Conservation (phyloP, 2,329 filamentous ascomycete species). For the Rachicladosporium sp. region DNA sequence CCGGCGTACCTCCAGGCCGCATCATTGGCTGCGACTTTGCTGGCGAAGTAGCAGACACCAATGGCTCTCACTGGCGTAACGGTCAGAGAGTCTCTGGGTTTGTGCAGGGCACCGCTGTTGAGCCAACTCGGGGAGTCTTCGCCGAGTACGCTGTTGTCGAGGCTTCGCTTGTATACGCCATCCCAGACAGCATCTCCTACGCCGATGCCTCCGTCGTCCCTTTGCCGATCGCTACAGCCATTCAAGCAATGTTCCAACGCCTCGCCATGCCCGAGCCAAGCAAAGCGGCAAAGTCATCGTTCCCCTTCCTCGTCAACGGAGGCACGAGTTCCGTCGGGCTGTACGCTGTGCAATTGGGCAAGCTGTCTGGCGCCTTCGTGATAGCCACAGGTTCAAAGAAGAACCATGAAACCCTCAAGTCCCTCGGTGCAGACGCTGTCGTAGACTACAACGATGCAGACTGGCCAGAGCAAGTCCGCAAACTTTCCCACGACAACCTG, state of each 20-base stretch:
- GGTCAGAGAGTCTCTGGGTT: conserved; percentile 5
- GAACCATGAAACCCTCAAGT: conserved; percentile 16
- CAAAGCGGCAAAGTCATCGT: conserved; percentile 22
- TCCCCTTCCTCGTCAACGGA: conserved; percentile 24
- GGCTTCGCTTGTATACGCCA: conserved; percentile 20
- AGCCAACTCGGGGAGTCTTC: conserved; percentile 11
- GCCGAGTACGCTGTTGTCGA: conserved; percentile 18
- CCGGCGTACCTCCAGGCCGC: conserved; percentile 3
- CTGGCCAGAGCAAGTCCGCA: conserved; percentile 4
- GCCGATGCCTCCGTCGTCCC: conserved; percentile 27
- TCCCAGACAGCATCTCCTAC: conserved; percentile 25
- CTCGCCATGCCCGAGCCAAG: conserved; percentile 37
- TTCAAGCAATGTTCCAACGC: conserved; percentile 27
- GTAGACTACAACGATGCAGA: conserved; percentile 10
- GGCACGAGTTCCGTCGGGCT: conserved; percentile 20
- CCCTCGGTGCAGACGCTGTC: conserved; percentile 4
- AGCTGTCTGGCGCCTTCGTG: conserved; percentile 38
- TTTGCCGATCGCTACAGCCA: conserved; percentile 29
- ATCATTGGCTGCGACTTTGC: conserved; percentile 20
- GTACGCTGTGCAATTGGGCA: conserved; percentile 31
- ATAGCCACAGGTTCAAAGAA: conserved; percentile 15
- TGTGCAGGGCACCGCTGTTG: conserved; percentile 4
- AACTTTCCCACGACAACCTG: conserved; percentile 15
- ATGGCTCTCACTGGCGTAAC: conserved; percentile 2
- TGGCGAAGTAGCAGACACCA: conserved; percentile 16